These are phyloP conservation scores for Apiospora malaysiana DNA, from an alignment of 2,329 filamentous ascomycete species.

Conservation along the genomic window DNA sequence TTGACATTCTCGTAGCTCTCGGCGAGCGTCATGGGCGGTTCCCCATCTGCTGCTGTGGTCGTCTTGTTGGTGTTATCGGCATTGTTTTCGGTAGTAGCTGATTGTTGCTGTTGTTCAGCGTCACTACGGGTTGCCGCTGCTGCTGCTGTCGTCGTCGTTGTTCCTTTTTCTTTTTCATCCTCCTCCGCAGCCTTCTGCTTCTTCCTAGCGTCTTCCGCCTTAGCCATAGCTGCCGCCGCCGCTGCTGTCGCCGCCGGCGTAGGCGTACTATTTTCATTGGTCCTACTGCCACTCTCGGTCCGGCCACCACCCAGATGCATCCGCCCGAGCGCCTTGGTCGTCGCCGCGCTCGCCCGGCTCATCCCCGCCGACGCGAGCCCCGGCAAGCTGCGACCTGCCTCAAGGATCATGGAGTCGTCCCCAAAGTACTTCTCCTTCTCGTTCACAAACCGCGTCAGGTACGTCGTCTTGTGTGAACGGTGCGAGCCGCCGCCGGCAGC, in stretches of 20 bases:
- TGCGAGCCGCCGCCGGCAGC: too few species aligned
- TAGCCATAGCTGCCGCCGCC: background rate
- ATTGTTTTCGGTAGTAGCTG: background rate
- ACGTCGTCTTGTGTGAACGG: conserved; percentile 45
- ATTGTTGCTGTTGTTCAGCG: background rate
- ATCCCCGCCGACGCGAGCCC: conserved; percentile 24
- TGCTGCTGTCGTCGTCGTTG: conserved; percentile 20
- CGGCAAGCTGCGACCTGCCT: conserved; percentile 37
- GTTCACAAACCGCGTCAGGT: conserved; percentile 55
- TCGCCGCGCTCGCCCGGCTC: conserved; percentile 24
- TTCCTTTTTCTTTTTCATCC: background rate
- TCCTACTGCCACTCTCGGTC: too few species aligned
- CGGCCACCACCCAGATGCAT: conserved; percentile 9
- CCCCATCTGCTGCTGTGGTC: conserved; percentile 14
- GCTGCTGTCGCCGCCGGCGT: background rate
- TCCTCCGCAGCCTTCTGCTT: background rate
- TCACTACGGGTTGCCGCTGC: background rate
- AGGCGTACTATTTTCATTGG: too few species aligned
- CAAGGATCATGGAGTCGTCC: conserved; percentile 45
- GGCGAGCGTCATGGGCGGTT: conserved; percentile 19
- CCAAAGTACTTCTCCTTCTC: conserved; percentile 48
- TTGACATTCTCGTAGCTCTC: conserved; percentile 30
- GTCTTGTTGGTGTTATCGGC: background rate
- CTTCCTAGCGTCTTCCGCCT: conserved; percentile 19
- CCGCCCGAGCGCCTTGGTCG: conserved; percentile 19